phyloP scores from a whole-genome alignment of 306 rosid genomes.

The Prunus salicina region DNA sequence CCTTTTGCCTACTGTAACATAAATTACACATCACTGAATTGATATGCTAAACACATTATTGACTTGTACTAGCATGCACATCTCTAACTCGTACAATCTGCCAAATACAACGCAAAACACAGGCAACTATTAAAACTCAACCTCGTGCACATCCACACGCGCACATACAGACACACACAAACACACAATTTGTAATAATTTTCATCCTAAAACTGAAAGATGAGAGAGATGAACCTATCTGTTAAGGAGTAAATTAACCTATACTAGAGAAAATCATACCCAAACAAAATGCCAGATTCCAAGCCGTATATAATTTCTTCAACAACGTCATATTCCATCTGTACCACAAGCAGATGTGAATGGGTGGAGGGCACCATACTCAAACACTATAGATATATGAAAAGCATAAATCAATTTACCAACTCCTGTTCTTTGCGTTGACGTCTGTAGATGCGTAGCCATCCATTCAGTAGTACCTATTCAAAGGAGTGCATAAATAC shows the following conservation, averaged over 20 bases:
- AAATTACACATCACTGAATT: background rate
- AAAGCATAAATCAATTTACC: slow-evolving; percentile 46
- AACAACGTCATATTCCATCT: slow-evolving; percentile 91
- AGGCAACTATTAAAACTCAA: background rate
- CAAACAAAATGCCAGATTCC: slow-evolving; percentile 97
- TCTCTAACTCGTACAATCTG: background rate
- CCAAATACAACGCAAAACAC: background rate
- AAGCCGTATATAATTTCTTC: slow-evolving; percentile 93
- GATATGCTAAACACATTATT: background rate
- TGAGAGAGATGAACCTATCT: slow-evolving; percentile 10
- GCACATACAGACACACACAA: background rate
- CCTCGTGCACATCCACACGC: background rate
- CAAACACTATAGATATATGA: slow-evolving; percentile 15
- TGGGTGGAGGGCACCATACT: background rate
- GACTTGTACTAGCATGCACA: background rate
- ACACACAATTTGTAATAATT: background rate
- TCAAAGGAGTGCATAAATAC: slow-evolving; percentile 10
- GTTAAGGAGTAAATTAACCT: slow-evolving; percentile 10
- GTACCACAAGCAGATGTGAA: slow-evolving; percentile 35
- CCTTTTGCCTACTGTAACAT: background rate
- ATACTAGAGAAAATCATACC: slow-evolving; percentile 45
- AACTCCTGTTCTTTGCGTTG: slow-evolving; percentile 89
- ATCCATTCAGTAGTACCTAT: slow-evolving; percentile 80
- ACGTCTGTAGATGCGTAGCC: slow-evolving; percentile 81
- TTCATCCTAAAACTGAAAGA: slow-evolving; percentile 9